A percentile compares a stretch with the other conserved stretches of the same genome.
Evolutionary conservation across 1,284 basidiomycete species (phyloP).

Genomic region (Filobasidium uniguttulatum): DNA sequence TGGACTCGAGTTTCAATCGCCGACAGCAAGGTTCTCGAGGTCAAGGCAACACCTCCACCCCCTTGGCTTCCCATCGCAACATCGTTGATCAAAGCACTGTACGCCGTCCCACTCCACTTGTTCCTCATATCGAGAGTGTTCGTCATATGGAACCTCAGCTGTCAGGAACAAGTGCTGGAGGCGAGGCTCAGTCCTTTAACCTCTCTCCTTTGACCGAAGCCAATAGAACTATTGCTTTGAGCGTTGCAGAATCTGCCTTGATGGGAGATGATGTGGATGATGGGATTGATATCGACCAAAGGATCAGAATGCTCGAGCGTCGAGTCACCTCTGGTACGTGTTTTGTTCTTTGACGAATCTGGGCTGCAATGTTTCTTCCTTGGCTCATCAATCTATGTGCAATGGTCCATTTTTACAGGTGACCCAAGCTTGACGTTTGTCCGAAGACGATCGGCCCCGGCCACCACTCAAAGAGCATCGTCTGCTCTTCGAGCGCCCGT

Average conservation of each 20-base stretch:
- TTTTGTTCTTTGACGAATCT: too few species aligned
- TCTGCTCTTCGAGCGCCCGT: neutral
- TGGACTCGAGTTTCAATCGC: too few species aligned
- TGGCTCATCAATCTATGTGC: too few species aligned
- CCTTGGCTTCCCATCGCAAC: too few species aligned
- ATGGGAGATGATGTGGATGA: neutral
- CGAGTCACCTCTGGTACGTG: neutral
- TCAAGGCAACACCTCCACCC: too few species aligned
- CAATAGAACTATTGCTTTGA: neutral
- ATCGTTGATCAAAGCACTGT: too few species aligned
- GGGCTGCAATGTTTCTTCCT: too few species aligned
- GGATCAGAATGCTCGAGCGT: neutral
- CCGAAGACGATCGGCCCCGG: neutral
- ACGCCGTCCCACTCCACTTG: too few species aligned
- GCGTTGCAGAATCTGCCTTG: neutral
- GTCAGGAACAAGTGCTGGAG: neutral
- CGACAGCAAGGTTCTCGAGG: too few species aligned
- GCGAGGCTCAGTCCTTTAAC: neutral
- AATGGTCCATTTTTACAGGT: too few species aligned
- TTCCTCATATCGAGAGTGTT: too few species aligned
- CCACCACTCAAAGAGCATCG: neutral
- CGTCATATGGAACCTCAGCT: neutral
- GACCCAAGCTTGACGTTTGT: neutral
- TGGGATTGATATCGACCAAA: constrained; percentile 1
- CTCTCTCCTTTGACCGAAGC: neutral